Evolutionary conservation across 352 stramenopile genomes (phyloP).

Genomic region (Globisporangium nunn): DNA sequence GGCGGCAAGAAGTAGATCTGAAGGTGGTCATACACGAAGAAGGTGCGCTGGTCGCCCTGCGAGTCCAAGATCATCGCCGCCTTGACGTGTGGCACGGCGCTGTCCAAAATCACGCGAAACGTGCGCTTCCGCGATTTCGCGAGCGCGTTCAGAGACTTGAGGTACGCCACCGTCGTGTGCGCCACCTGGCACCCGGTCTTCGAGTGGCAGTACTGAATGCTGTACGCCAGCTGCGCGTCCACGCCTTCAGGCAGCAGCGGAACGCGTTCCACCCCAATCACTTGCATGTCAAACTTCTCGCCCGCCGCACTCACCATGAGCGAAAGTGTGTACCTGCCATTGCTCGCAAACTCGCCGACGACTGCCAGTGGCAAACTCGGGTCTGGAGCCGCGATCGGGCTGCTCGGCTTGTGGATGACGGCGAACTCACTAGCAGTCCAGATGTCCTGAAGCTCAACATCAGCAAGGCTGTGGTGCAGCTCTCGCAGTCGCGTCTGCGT

Average conservation of each 20-base stretch:
- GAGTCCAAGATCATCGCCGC: conserved; percentile 82
- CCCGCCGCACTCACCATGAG: conserved; percentile 73
- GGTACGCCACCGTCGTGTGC: conserved; percentile 69
- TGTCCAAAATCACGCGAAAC: conserved; percentile 79
- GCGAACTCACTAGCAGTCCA: conserved; percentile 78
- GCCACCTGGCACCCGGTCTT: conserved; percentile 79
- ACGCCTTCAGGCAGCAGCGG: conserved; percentile 53
- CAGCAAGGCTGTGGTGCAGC: conserved; percentile 57
- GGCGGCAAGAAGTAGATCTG: conserved; percentile 78
- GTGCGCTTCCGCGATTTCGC: conserved; percentile 66
- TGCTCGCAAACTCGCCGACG: conserved; percentile 7
- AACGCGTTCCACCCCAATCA: conserved; percentile 62
- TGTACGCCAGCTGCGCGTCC: conserved; percentile 51
- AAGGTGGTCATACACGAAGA: conserved; percentile 80
- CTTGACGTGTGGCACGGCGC: conserved; percentile 77
- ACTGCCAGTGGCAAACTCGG: not conserved
- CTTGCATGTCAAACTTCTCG: conserved; percentile 78
- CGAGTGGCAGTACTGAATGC: conserved; percentile 74
- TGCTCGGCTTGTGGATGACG: conserved; percentile 43
- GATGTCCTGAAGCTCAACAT: conserved; percentile 67
- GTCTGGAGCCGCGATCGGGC: not conserved
- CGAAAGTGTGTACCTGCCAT: conserved; percentile 57
- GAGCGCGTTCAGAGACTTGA: conserved; percentile 72
- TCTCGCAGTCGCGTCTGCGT: conserved; percentile 80
- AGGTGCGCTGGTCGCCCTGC: conserved; percentile 79